A percentile compares a stretch with the other conserved stretches of the same genome.
Conservation (phyloP, 2,329 filamentous ascomycete genomes). For the Fusarium pininemorale region DNA sequence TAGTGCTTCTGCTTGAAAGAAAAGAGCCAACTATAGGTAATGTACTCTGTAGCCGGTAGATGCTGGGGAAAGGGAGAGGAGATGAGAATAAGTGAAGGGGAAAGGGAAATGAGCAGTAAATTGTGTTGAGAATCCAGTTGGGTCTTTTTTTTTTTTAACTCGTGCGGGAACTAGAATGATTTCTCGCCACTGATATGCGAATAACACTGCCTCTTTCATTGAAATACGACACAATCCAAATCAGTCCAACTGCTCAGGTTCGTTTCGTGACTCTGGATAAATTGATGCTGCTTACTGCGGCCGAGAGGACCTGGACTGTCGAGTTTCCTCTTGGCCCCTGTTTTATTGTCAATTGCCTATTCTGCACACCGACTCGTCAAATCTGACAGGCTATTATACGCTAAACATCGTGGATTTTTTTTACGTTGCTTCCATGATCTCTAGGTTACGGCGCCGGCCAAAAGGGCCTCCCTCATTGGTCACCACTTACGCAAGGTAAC, state of each 20-base stretch:
- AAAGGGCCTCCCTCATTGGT: neutral
- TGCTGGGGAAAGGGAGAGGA: neutral
- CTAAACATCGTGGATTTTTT: neutral
- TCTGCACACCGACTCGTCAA: conserved; percentile 31
- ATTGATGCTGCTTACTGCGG: neutral
- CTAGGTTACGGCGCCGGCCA: neutral
- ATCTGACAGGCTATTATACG: neutral
- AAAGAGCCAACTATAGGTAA: neutral
- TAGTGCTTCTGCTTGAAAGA: conserved; percentile 8
- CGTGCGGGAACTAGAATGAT: neutral
- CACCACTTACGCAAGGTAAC: neutral
- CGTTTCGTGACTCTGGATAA: neutral
- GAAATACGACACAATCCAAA: neutral
- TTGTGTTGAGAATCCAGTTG: conserved; percentile 27
- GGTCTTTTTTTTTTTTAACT: neutral
- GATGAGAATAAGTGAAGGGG: neutral
- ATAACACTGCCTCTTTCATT: conserved; percentile 5
- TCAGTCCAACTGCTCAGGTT: neutral
- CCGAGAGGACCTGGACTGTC: neutral
- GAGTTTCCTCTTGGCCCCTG: neutral
- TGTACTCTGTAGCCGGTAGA: neutral
- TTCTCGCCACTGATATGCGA: conserved; percentile 20
- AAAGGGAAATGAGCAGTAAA: conserved; percentile 8
- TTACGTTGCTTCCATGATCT: neutral
- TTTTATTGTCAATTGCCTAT: conserved; percentile 19